phyloP scores from a whole-genome alignment of 2,329 filamentous ascomycete species.

The Alternaria dauci region DNA sequence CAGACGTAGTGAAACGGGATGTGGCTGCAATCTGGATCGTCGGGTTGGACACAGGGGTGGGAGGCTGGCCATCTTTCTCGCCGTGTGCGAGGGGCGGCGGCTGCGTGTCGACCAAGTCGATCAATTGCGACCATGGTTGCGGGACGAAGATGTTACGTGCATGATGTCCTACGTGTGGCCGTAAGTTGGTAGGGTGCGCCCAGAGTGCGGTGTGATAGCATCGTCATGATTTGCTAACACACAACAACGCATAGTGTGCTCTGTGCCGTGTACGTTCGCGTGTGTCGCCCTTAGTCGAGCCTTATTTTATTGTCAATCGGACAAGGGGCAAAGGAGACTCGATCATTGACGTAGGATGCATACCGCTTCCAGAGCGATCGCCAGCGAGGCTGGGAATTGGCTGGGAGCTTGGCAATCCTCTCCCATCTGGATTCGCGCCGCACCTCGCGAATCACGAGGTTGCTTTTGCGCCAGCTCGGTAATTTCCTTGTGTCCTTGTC shows the following conservation, averaged over 20 bases:
- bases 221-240: neutral
- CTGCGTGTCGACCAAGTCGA: constrained; percentile 11
- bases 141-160: neutral
- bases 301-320: constrained; percentile 9
- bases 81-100: constrained; percentile 10
- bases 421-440: constrained; percentile 10
- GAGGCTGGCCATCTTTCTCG: constrained; percentile 11
- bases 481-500: constrained; percentile 10
- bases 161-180: neutral
- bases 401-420: constrained; percentile 20
- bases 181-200: neutral
- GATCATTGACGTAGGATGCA: constrained; percentile 22
- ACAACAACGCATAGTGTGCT: constrained; percentile 8
- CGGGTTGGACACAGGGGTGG: constrained; percentile 7
- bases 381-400: constrained; percentile 18
- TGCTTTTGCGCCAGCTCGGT: constrained; percentile 18
- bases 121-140: neutral
- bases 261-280: constrained; percentile 4
- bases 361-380: constrained; percentile 20
- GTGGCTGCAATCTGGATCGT: constrained; percentile 29
- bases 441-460: constrained; percentile 16
- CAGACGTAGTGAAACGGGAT: constrained; percentile 14
- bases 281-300: constrained; percentile 12
- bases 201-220: constrained; percentile 1
- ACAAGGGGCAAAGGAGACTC: neutral